phyloP scores from a whole-genome alignment of 768 basidiomycete species.

The Mycena galericulata region DNA sequence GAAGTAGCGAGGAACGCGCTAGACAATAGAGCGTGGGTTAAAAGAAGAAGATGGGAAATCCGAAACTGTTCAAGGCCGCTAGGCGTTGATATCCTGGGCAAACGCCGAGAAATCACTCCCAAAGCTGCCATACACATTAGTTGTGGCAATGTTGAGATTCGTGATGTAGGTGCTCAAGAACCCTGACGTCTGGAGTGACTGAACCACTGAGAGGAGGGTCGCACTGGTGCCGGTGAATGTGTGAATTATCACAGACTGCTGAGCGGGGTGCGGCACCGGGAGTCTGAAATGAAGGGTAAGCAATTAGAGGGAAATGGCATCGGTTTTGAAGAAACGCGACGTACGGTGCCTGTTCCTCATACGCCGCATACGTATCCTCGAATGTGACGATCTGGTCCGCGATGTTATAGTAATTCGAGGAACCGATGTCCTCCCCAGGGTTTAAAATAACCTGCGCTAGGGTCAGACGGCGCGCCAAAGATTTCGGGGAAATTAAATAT shows the following conservation, averaged over 20 bases:
- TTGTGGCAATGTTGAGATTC: background rate
- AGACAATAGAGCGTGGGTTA: no score
- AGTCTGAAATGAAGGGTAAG: slow-evolving; percentile 11
- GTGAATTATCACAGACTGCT: slow-evolving; percentile 23
- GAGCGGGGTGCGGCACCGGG: slow-evolving; percentile 19
- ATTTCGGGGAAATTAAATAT: background rate
- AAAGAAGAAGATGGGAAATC: no score
- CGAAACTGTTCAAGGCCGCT: slow-evolving; percentile 6
- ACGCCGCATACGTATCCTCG: slow-evolving; percentile 17
- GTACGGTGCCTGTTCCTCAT: slow-evolving; percentile 18
- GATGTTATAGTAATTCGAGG: slow-evolving; percentile 14
- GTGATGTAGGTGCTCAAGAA: slow-evolving; percentile 14
- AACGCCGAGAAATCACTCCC: slow-evolving; percentile 6
- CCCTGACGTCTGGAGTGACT: slow-evolving; percentile 7
- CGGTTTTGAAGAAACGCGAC: slow-evolving; percentile 9
- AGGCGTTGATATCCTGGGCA: slow-evolving; percentile 8
- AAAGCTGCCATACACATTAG: slow-evolving; percentile 18
- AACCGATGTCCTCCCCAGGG: slow-evolving; percentile 17
- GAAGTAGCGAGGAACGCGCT: no score
- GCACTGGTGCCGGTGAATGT: background rate
- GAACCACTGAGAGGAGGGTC: slow-evolving; percentile 13
- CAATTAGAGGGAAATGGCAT: background rate
- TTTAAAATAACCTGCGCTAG: slow-evolving; percentile 17
- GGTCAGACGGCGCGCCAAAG: background rate
- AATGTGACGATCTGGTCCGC: slow-evolving; percentile 25